A percentile compares a stretch with the other conserved stretches of the same genome.
phyloP scores from a whole-genome alignment of 2,329 filamentous ascomycete species.

The Lojkania enalia region DNA sequence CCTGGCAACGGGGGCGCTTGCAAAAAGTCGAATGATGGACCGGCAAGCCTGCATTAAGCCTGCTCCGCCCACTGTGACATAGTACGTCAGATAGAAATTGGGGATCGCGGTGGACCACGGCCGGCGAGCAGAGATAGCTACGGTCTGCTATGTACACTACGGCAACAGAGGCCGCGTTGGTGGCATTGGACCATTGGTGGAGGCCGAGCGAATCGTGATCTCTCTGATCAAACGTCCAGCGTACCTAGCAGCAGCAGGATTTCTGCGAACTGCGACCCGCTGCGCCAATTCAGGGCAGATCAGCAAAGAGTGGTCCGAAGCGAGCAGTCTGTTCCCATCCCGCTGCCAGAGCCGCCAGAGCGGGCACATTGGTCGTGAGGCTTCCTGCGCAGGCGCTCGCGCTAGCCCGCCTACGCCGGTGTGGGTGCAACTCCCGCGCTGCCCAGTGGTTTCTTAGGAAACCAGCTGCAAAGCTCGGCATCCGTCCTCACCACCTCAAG shows the following conservation, averaged over 20 bases:
- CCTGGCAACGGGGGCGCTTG: conserved; percentile 9
- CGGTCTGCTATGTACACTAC: background rate
- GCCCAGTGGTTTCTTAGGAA: conserved; percentile 20
- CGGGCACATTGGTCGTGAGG: conserved; percentile 26
- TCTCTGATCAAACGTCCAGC: too few species aligned
- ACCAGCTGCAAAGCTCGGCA: conserved; percentile 31
- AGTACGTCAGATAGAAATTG: conserved; percentile 22
- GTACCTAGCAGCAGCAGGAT: too few species aligned
- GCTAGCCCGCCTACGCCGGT: conserved; percentile 34
- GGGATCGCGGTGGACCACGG: conserved; percentile 9
- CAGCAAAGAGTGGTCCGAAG: conserved; percentile 15
- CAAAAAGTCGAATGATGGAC: conserved; percentile 1
- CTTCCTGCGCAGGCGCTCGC: conserved; percentile 34
- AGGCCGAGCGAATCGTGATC: too few species aligned
- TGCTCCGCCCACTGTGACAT: conserved; percentile 24
- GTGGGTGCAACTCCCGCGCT: conserved; percentile 26
- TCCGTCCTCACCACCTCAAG: conserved; percentile 43
- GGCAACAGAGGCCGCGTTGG: conserved; percentile 3
- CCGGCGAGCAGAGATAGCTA: conserved; percentile 14
- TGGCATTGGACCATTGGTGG: too few species aligned
- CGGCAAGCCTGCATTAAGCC: conserved; percentile 16
- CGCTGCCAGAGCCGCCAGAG: conserved; percentile 21
- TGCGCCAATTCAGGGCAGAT: too few species aligned
- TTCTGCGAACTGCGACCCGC: too few species aligned
- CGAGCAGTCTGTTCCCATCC: conserved; percentile 6